Evolutionary conservation across 371 early-diverging fungal genomes (phyloP).

Genomic region (Rhizopus sp.): DNA sequence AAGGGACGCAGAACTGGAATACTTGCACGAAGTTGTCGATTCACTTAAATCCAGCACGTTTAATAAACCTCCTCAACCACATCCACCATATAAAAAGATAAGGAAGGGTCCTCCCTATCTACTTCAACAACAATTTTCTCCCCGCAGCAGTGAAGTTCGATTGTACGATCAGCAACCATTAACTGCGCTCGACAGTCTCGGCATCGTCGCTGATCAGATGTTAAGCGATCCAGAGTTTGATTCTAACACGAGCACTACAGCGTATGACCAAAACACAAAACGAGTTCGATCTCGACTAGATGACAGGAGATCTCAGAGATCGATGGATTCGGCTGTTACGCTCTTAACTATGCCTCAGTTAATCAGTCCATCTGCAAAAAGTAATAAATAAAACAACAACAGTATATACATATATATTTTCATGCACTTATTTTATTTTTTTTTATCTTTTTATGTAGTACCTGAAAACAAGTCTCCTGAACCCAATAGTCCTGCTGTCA

Average conservation of each 20-base stretch:
- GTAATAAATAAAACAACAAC: not conserved
- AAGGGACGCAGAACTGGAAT: slow-evolving; percentile 47
- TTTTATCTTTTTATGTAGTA: no score
- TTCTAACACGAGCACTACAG: not conserved
- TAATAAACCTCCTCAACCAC: slow-evolving; percentile 10
- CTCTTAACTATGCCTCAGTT: slow-evolving; percentile 43
- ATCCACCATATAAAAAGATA: slow-evolving; percentile 3
- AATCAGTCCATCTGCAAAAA: slow-evolving; percentile 10
- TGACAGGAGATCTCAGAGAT: slow-evolving; percentile 43
- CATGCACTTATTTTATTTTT: no score
- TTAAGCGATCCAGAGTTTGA: slow-evolving; percentile 34
- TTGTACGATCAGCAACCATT: slow-evolving; percentile 19
- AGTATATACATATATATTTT: not conserved
- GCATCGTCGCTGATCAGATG: slow-evolving; percentile 43
- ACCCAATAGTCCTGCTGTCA: slow-evolving; percentile 12
- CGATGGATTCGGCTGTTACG: slow-evolving; percentile 52
- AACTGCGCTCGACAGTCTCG: slow-evolving; percentile 33
- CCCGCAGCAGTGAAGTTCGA: slow-evolving; percentile 35
- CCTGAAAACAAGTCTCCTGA: no score
- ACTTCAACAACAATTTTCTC: slow-evolving; percentile 52
- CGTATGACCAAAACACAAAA: slow-evolving; percentile 7
- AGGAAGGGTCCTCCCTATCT: slow-evolving; percentile 42
- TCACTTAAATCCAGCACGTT: slow-evolving; percentile 13
- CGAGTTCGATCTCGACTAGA: slow-evolving; percentile 19
- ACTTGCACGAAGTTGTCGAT: slow-evolving; percentile 33